Percentiles rank a stretch among this genome's conserved stretches.
phyloP scores from a whole-genome alignment of 2,329 filamentous ascomycete genomes.

The Magnaporthales sp. region DNA sequence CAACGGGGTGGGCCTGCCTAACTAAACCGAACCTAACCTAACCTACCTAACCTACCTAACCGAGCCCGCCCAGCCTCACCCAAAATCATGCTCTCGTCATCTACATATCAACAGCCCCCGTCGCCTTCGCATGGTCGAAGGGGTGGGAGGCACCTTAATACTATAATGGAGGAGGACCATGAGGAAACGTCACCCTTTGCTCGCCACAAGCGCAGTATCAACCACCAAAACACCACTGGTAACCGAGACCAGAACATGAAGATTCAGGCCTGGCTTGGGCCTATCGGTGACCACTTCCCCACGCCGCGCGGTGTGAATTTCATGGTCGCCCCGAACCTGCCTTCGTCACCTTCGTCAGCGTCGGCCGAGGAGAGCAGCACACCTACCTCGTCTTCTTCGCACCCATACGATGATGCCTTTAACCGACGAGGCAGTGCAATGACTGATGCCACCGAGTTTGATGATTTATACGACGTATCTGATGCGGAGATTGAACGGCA shows the following conservation, averaged over 20 bases:
- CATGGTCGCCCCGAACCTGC: conserved; percentile 52
- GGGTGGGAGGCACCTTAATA: conserved; percentile 48
- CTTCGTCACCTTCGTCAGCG: conserved; percentile 49
- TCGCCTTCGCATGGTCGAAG: conserved; percentile 49
- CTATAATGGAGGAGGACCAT: conserved; percentile 52
- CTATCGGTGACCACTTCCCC: conserved; percentile 58
- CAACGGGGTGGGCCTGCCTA: neutral
- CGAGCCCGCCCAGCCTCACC: conserved; percentile 13
- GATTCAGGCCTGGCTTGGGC: conserved; percentile 50
- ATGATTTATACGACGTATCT: conserved; percentile 81
- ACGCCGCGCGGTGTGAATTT: conserved; percentile 61
- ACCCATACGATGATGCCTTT: conserved; percentile 42
- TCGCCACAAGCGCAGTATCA: conserved; percentile 17
- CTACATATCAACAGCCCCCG: conserved; percentile 20
- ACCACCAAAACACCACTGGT: neutral
- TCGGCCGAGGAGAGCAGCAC: conserved; percentile 30
- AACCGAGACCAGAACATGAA: conserved; percentile 33
- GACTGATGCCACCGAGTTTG: conserved; percentile 65
- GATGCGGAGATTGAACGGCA: conserved; percentile 57
- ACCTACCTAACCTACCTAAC: neutral
- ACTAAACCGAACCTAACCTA: no score
- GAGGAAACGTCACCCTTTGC: conserved; percentile 23
- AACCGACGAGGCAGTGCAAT: conserved; percentile 45
- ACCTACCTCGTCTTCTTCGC: conserved; percentile 38
- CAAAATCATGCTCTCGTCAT: conserved; percentile 8